Evolutionary conservation across 305 asterid species (phyloP), one percentile per base, ranked within the genome.

Genomic region (Petunia hybrid): DNA sequence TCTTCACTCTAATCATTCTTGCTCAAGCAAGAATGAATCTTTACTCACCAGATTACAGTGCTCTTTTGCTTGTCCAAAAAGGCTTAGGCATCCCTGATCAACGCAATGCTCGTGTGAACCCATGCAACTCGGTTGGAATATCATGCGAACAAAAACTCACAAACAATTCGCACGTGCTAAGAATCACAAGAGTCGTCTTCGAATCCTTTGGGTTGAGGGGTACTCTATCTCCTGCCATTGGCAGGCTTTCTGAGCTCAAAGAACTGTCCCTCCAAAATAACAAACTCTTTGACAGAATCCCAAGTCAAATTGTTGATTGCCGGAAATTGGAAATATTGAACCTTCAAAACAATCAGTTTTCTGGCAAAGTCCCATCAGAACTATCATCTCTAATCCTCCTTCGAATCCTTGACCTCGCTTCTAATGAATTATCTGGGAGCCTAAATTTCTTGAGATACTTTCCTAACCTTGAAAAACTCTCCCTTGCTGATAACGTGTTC

Each of bases 221-320:
- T 5, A 84, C 38, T 73, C 77, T 95, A 6, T 92, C 98, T 65
- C 93, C 97, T 2, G 91, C 90, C 85, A 87, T 95, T 36, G 94
- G 97, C n/a, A 85, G 83, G 77, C 95, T 94, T 45, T 85, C 97
- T 1, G 98, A 94, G 90, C 90, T 94, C 70, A 90, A 77, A 83
- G 88, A 91, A 46, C 90, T 95, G 48, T 89, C 97, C 43, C 83
- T 93, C 6, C 85, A 84, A 9, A 85, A 91, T 86, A 95, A 95
- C 82, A 67, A 82, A 31, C 84, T 95, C 64, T 64, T 83, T 40
- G 88, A 83, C 55, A 80, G 81, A 85, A 91, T 93, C 86, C 99
- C 99, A 59, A 63, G 88, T 85, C 90, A 90, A 81, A 89, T 95
- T 14, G 77, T 59, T 43, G 69, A 69, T 65, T 92, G 97, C 82